phyloP scores from a whole-genome alignment of 441 rosid genomes.

The Gossypium davidsonii region DNA sequence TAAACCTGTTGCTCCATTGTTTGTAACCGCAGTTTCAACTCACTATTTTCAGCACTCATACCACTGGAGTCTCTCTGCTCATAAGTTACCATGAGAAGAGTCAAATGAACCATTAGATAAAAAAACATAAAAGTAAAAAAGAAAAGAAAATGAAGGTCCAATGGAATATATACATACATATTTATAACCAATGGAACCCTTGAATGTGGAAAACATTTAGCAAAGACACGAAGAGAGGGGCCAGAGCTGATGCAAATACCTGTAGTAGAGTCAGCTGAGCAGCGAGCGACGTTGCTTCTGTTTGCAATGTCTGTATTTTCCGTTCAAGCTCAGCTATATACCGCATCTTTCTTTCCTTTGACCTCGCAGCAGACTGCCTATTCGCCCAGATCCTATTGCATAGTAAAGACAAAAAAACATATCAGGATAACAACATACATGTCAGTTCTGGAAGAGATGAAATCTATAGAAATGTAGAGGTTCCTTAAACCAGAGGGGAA shows the following conservation, averaged over 20 bases:
- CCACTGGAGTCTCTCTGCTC: conserved; percentile 93
- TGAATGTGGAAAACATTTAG: background rate
- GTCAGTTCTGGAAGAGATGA: background rate
- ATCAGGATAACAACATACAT: background rate
- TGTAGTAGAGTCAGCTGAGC: conserved; percentile 89
- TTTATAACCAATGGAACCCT: background rate
- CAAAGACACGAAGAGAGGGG: background rate
- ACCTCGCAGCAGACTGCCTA: conserved; percentile 98
- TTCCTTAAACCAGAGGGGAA: too few relatives aligned
- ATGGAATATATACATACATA: background rate
- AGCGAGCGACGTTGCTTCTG: conserved; percentile 93
- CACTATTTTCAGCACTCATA: conserved; percentile 80
- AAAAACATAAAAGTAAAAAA: too few relatives aligned
- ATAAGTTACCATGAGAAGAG: conserved; percentile 16
- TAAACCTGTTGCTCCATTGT: conserved; percentile 96
- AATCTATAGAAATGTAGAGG: background rate
- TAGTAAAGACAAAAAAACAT: background rate
- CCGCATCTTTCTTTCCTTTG: conserved; percentile 96
- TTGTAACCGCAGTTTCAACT: conserved; percentile 87
- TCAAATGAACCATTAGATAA: background rate
- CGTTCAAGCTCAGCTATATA: conserved; percentile 95
- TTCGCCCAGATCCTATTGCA: conserved; percentile 89
- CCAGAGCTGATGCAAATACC: conserved; percentile 33
- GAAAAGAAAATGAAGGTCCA: background rate
- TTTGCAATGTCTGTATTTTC: conserved; percentile 92